Evolutionary conservation across 169 alveolate genomes (phyloP).

Genomic region (Plasmodium ovale): DNA sequence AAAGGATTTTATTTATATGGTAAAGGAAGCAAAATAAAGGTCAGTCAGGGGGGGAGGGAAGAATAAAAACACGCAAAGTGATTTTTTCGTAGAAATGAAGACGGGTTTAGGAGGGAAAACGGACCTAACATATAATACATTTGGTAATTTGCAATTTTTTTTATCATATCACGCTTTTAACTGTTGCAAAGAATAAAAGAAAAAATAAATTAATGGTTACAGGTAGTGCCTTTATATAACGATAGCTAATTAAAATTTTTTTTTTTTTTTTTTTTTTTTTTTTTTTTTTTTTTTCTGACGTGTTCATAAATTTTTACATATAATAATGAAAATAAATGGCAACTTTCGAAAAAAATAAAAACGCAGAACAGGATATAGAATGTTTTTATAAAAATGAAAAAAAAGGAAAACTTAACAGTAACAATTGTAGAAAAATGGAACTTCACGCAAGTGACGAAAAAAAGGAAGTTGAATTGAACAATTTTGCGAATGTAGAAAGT

Average conservation of each 20-base stretch:
- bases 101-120: too few relatives aligned
- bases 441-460: slow-evolving; percentile 4
- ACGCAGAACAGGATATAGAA: slow-evolving; percentile 18
- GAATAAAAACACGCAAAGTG: too few relatives aligned
- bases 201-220: too few relatives aligned
- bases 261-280: slow-evolving; percentile 20
- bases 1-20: too few relatives aligned
- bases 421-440: background rate
- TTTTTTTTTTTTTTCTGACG: slow-evolving; percentile 11
- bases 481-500: slow-evolving; percentile 28
- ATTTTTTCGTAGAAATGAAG: too few relatives aligned
- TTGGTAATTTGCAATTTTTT: background rate
- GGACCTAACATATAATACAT: background rate
- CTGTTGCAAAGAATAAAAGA: too few relatives aligned
- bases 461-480: slow-evolving; percentile 23
- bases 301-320: background rate
- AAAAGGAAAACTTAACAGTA: background rate
- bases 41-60: too few relatives aligned
- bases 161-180: background rate
- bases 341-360: slow-evolving; percentile 61
- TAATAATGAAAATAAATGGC: slow-evolving; percentile 64
- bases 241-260: background rate
- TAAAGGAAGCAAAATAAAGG: too few relatives aligned
- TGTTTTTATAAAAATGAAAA: slow-evolving; percentile 27
- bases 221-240: too few relatives aligned